phyloP scores from a whole-genome alignment of 2,329 filamentous ascomycete species.

The Verticillium longisporum region DNA sequence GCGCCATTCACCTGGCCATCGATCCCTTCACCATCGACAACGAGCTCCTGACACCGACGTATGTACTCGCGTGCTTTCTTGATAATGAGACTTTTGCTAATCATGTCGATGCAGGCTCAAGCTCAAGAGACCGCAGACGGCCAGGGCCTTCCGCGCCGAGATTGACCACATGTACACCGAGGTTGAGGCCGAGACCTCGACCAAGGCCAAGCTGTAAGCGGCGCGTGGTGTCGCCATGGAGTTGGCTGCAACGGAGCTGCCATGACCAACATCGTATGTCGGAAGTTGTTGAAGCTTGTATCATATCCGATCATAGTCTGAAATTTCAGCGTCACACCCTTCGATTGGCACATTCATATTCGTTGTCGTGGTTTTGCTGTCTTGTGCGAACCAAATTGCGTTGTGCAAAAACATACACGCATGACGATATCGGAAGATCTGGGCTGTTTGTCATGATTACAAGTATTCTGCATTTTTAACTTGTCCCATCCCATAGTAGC shows the following conservation, averaged over 20 bases:
- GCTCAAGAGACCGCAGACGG: slow-evolving; percentile 51
- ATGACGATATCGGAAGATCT: too few species aligned
- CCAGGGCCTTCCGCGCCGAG: slow-evolving; percentile 42
- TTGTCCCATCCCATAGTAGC: too few species aligned
- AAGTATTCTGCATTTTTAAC: too few species aligned
- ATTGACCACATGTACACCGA: slow-evolving; percentile 53
- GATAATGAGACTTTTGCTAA: background rate
- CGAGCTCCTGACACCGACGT: slow-evolving; percentile 82
- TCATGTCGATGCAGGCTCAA: slow-evolving; percentile 37
- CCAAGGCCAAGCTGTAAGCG: slow-evolving; percentile 38
- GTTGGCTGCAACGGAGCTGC: background rate
- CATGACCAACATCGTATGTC: background rate
- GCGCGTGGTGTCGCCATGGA: background rate
- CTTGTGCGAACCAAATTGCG: too few species aligned
- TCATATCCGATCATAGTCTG: background rate
- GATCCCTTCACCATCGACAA: slow-evolving; percentile 95
- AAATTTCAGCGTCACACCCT: background rate
- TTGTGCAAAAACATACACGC: too few species aligned
- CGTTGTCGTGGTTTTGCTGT: too few species aligned
- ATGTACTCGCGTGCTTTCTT: slow-evolving; percentile 32
- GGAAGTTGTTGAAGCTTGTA: background rate
- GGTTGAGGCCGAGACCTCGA: slow-evolving; percentile 31
- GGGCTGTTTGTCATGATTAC: too few species aligned
- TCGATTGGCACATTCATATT: background rate
- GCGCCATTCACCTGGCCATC: slow-evolving; percentile 64